phyloP scores from a whole-genome alignment of 169 alveolate species.

The Plasmodium gonderi region DNA sequence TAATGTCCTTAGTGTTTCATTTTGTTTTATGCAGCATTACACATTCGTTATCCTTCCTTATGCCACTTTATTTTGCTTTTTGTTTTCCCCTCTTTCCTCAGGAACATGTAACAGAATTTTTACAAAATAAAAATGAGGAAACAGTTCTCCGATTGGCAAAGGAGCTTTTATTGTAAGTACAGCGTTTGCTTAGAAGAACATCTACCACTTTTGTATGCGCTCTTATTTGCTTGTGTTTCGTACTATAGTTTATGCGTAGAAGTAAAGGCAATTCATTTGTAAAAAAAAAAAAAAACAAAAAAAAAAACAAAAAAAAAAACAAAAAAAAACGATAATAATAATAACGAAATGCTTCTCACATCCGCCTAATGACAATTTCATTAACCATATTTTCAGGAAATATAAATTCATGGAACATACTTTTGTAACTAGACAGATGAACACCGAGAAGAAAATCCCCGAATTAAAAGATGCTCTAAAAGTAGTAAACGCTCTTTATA shows the following conservation, averaged over 20 bases:
- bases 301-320: too few relatives aligned
- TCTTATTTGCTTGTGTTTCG: background rate
- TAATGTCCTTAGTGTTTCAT: background rate
- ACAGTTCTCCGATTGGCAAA: slow-evolving; percentile 58
- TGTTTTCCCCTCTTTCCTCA: slow-evolving; percentile 15
- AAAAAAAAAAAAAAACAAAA: slow-evolving; percentile 1
- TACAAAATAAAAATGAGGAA: slow-evolving; percentile 75
- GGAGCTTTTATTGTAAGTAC: slow-evolving; percentile 67
- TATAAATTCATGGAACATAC: slow-evolving; percentile 85
- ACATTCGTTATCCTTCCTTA: background rate
- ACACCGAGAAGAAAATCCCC: slow-evolving; percentile 81
- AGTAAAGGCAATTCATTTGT: background rate
- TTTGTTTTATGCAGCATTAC: background rate
- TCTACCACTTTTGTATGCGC: background rate
- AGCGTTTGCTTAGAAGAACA: background rate
- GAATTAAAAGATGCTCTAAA: slow-evolving; percentile 83
- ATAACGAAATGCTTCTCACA: background rate
- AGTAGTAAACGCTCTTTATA: slow-evolving; percentile 49
- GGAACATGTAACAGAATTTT: slow-evolving; percentile 71
- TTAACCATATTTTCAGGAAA: slow-evolving; percentile 69
- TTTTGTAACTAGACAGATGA: slow-evolving; percentile 78
- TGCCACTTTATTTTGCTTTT: background rate
- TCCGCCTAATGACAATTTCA: background rate
- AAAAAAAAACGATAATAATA: background rate
- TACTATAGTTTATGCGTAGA: background rate